A percentile compares a stretch with the other conserved stretches of the same genome.
Conservation (phyloP, 2,329 filamentous ascomycete genomes). For the Penicillium glabrum region DNA sequence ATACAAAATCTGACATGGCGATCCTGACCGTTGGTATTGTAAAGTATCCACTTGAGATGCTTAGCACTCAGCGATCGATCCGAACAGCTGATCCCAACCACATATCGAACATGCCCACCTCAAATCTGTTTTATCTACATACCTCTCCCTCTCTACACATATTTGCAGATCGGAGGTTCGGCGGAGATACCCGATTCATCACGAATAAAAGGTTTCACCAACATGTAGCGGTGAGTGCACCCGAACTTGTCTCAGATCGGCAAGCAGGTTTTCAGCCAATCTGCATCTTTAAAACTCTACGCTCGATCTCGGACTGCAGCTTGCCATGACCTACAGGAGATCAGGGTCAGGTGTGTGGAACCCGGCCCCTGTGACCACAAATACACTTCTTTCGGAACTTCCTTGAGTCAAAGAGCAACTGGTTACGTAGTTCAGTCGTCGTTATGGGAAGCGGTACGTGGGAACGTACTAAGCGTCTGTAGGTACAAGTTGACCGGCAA, state of each 20-base stretch:
- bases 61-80: not conserved
- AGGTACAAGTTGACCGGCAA: not conserved
- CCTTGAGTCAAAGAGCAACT: not conserved
- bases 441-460: not conserved
- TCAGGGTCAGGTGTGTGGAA: constrained; percentile 1
- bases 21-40: constrained; percentile 1
- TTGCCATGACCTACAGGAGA: constrained; percentile 1
- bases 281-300: not conserved
- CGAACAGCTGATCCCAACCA: not conserved
- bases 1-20: constrained; percentile 8
- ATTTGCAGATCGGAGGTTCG: not conserved
- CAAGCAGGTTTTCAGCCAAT: constrained; percentile 7
- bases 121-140: not conserved
- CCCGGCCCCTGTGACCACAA: not conserved
- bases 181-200: not conserved
- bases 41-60: not conserved
- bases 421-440: not conserved
- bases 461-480: not conserved
- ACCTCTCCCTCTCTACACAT: not conserved
- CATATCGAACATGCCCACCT: not conserved
- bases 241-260: constrained; percentile 5
- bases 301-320: constrained; percentile 4
- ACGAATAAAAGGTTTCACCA: constrained; percentile 1
- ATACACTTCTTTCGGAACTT: not conserved
- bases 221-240: constrained; percentile 11